Evolutionary conservation across 2,329 filamentous ascomycete species (phyloP).

Genomic region (Esteya vermicola): DNA sequence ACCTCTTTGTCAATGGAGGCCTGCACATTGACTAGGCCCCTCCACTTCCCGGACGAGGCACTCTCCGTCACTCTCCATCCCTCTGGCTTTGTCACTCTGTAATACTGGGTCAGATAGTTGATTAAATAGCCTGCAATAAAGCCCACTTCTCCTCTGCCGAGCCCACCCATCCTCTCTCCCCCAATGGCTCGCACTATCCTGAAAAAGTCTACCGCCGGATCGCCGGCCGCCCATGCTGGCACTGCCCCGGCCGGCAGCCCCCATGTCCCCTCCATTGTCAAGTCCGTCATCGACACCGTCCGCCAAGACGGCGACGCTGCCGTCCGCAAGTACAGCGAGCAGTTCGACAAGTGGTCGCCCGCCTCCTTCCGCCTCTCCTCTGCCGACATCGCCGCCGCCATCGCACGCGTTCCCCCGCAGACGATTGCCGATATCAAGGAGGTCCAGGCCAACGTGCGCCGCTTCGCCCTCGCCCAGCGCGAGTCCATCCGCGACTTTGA

Average conservation of each 20-base stretch:
- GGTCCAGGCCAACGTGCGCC: slow-evolving; percentile 33
- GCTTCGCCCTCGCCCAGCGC: slow-evolving; percentile 32
- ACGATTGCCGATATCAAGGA: slow-evolving; percentile 23
- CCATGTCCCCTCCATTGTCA: slow-evolving; percentile 26
- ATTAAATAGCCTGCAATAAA: too few relatives aligned
- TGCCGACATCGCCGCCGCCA: slow-evolving; percentile 26
- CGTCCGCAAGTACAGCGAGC: slow-evolving; percentile 32
- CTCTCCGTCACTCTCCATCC: too few relatives aligned
- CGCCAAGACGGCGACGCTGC: slow-evolving; percentile 30
- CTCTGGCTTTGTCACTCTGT: too few relatives aligned
- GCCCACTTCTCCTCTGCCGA: too few relatives aligned
- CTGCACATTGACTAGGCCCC: slow-evolving; percentile 10
- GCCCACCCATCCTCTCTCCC: background rate
- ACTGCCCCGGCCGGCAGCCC: background rate
- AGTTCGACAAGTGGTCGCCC: slow-evolving; percentile 40
- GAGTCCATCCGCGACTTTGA: slow-evolving; percentile 33
- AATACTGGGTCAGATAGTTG: too few relatives aligned
- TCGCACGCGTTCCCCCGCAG: slow-evolving; percentile 28
- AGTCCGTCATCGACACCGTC: slow-evolving; percentile 31
- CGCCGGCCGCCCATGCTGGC: background rate
- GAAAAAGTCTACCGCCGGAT: slow-evolving; percentile 1
- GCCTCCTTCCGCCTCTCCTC: slow-evolving; percentile 30
- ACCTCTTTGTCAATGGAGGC: slow-evolving; percentile 17
- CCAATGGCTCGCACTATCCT: slow-evolving; percentile 4
- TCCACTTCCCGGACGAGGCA: too few relatives aligned